phyloP scores from a whole-genome alignment of 75 land plant species.

The Sequoiadendron giganteum region DNA sequence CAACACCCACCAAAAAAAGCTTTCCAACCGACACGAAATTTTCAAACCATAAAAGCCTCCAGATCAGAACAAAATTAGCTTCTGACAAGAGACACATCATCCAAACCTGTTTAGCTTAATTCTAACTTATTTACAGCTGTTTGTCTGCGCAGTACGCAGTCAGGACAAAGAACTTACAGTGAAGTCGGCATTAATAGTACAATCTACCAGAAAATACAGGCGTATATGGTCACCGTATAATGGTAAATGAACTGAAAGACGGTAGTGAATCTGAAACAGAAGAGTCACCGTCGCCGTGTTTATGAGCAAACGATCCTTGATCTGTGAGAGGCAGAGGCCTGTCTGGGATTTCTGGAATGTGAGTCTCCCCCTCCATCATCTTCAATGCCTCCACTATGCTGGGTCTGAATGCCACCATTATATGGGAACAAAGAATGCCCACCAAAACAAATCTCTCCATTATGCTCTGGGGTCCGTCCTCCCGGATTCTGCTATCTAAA shows the following conservation, averaged over 20 bases:
- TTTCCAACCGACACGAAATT: too few species aligned
- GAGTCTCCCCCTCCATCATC: conserved; percentile 32
- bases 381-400: conserved; percentile 22
- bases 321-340: conserved; percentile 26
- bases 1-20: too few species aligned
- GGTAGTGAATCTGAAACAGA: not conserved
- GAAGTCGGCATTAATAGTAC: not conserved
- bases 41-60: too few species aligned
- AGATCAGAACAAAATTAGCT: too few species aligned
- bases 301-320: not conserved
- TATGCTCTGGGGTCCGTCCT: conserved; percentile 10
- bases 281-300: not conserved
- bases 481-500: conserved; percentile 19
- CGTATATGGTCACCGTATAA: not conserved
- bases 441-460: conserved; percentile 49
- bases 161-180: not conserved
- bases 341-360: conserved; percentile 30
- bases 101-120: too few species aligned
- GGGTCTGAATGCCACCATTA: conserved; percentile 45
- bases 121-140: not conserved
- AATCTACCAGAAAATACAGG: not conserved
- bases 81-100: too few species aligned
- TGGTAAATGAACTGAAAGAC: not conserved
- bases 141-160: not conserved
- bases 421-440: conserved; percentile 41